A percentile compares a stretch with the other conserved stretches of the same genome.
phyloP scores from a whole-genome alignment of 2,329 filamentous ascomycete genomes.

The Paecilomyces variotii region DNA sequence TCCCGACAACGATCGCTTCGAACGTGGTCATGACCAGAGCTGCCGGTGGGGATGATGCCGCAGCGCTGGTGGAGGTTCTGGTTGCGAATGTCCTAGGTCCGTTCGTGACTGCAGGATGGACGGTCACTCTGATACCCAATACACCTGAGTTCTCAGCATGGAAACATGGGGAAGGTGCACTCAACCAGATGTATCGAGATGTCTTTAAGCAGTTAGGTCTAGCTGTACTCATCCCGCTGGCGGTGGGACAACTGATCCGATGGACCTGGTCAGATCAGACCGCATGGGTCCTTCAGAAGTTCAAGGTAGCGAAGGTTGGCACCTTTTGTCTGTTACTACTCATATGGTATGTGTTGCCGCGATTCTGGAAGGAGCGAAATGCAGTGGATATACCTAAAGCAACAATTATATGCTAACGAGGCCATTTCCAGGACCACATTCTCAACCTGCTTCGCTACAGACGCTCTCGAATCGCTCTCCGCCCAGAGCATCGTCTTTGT shows the following conservation, averaged over 20 bases:
- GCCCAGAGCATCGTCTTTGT: slow-evolving; percentile 57
- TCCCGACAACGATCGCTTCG: slow-evolving; percentile 64
- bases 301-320: slow-evolving; percentile 44
- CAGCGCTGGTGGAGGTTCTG: slow-evolving; percentile 60
- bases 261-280: slow-evolving; percentile 44
- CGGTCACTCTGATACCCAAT: slow-evolving; percentile 47
- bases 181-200: slow-evolving; percentile 55
- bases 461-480: slow-evolving; percentile 52
- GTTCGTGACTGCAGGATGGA: slow-evolving; percentile 59
- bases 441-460: slow-evolving; percentile 50
- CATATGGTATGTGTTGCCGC: slow-evolving; percentile 42
- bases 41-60: slow-evolving; percentile 59
- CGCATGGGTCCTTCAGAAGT: slow-evolving; percentile 38
- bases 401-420: slow-evolving; percentile 46
- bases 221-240: slow-evolving; percentile 57
- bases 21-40: slow-evolving; percentile 67
- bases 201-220: slow-evolving; percentile 63
- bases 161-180: slow-evolving; percentile 43
- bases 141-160: slow-evolving; percentile 25
- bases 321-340: slow-evolving; percentile 42
- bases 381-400: background rate
- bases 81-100: slow-evolving; percentile 62
- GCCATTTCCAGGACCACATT: slow-evolving; percentile 28
- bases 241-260: slow-evolving; percentile 54
- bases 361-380: background rate